Percentiles rank a stretch among this genome's conserved stretches.
Evolutionary conservation across 1,139 yeast genomes (phyloP).

Genomic region (Zygotorulaspora mrakii): DNA sequence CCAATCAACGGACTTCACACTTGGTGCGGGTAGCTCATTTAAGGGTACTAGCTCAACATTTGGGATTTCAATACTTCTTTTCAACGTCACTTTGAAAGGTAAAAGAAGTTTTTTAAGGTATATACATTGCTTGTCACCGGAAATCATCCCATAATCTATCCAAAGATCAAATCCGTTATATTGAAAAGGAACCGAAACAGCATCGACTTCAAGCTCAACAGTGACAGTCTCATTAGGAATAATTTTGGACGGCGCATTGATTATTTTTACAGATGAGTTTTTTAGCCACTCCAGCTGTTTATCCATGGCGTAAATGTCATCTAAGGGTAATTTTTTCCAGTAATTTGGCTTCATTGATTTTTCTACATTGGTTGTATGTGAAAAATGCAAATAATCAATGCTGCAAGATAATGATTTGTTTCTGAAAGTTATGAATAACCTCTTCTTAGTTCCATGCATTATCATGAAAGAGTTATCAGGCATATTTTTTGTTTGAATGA

Average conservation of each 20-base stretch:
- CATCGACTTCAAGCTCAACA: constrained; percentile 49
- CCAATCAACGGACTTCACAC: constrained; percentile 24
- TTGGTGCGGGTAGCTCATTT: constrained; percentile 20
- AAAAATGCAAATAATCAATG: constrained; percentile 28
- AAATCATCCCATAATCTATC: constrained; percentile 32
- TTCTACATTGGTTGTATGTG: constrained; percentile 29
- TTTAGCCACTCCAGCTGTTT: constrained; percentile 27
- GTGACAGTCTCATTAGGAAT: constrained; percentile 28
- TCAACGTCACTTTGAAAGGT: constrained; percentile 38
- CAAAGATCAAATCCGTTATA: constrained; percentile 26
- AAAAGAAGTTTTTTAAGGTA: constrained; percentile 27
- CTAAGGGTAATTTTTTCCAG: constrained; percentile 31
- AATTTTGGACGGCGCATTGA: constrained; percentile 22
- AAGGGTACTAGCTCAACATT: constrained; percentile 33
- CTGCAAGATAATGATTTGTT: constrained; percentile 42
- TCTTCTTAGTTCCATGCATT: constrained; percentile 67
- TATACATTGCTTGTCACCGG: constrained; percentile 25
- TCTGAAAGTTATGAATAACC: constrained; percentile 50
- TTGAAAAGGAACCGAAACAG: constrained; percentile 37
- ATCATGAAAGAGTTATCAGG: constrained; percentile 46
- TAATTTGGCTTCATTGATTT: constrained; percentile 28
- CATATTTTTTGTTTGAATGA: constrained; percentile 23
- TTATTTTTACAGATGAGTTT: constrained; percentile 21
- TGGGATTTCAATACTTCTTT: constrained; percentile 36
- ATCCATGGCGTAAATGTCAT: constrained; percentile 30